Conservation (phyloP, 2,329 filamentous ascomycete species). For the Verticillium nonalfalfae region DNA sequence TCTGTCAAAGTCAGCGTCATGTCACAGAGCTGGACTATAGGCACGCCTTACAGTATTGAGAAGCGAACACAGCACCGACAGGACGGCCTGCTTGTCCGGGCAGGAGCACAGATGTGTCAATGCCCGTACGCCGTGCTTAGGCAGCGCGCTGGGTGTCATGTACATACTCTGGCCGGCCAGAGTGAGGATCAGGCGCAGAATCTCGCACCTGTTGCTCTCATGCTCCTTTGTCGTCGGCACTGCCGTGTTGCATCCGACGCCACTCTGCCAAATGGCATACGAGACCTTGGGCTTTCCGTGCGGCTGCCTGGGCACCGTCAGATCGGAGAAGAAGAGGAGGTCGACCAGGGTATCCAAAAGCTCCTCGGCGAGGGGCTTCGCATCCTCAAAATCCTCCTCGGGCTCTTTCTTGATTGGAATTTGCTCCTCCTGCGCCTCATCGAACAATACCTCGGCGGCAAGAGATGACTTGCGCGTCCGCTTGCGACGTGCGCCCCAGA, state of each 20-base stretch:
- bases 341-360: conserved; percentile 86
- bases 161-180: conserved; percentile 92
- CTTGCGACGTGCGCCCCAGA: conserved; percentile 74
- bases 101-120: conserved; percentile 87
- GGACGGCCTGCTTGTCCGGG: conserved; percentile 82
- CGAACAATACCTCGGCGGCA: conserved; percentile 74
- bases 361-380: conserved; percentile 85
- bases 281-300: conserved; percentile 73
- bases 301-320: conserved; percentile 72
- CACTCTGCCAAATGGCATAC: conserved; percentile 96
- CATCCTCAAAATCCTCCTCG: conserved; percentile 68
- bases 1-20: conserved; percentile 39
- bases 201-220: conserved; percentile 88
- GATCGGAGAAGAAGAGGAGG: conserved; percentile 83
- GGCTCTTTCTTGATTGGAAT: conserved; percentile 31
- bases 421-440: conserved; percentile 53
- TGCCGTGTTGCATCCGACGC: conserved; percentile 88
- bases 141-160: conserved; percentile 70
- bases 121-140: conserved; percentile 74
- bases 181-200: conserved; percentile 78
- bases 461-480: conserved; percentile 61
- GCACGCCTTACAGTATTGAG: conserved; percentile 72
- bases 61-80: conserved; percentile 86
- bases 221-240: conserved; percentile 85
- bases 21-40: not conserved